Percentiles rank a stretch among this genome's conserved stretches.
Conservation (phyloP, 2,329 filamentous ascomycete genomes). For the Phaeosphaeria sp. region DNA sequence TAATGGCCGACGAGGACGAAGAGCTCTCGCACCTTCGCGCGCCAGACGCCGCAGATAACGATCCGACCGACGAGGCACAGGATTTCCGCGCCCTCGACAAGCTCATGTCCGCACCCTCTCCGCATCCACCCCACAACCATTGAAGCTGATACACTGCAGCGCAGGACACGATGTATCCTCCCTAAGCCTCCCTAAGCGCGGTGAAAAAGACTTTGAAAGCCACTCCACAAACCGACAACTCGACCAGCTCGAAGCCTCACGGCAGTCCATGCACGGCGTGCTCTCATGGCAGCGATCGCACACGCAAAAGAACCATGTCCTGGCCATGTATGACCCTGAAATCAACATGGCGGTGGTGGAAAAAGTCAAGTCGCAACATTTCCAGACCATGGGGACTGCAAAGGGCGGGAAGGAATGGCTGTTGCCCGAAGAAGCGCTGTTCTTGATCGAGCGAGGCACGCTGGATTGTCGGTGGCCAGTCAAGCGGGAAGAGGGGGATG, state of each 20-base stretch:
- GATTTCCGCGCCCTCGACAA: conserved; percentile 80
- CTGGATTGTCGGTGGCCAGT: conserved; percentile 85
- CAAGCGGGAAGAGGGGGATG: conserved; percentile 38
- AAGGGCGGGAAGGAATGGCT: conserved; percentile 71
- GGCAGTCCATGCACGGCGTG: conserved; percentile 87
- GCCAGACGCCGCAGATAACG: conserved; percentile 39
- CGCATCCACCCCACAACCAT: not conserved
- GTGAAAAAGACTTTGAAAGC: conserved; percentile 96
- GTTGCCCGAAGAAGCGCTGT: conserved; percentile 89
- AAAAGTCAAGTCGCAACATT: conserved; percentile 73
- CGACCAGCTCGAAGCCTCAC: conserved; percentile 77
- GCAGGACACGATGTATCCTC: conserved; percentile 30
- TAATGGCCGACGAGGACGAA: conserved; percentile 47
- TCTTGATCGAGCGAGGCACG: conserved; percentile 84
- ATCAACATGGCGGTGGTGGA: conserved; percentile 67
- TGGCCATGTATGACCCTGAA: conserved; percentile 77
- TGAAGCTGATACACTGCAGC: conserved; percentile 10
- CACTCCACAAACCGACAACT: conserved; percentile 86
- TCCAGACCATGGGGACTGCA: conserved; percentile 74
- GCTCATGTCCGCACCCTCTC: conserved; percentile 55
- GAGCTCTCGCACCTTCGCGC: conserved; percentile 35
- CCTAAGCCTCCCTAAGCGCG: conserved; percentile 80
- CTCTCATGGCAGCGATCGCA: conserved; percentile 79
- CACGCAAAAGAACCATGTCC: conserved; percentile 66
- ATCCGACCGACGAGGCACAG: conserved; percentile 79